Base-by-base conservation (phyloP, 2,329 filamentous ascomycete species). In the Pseudogymnoascus sp. region DNA sequence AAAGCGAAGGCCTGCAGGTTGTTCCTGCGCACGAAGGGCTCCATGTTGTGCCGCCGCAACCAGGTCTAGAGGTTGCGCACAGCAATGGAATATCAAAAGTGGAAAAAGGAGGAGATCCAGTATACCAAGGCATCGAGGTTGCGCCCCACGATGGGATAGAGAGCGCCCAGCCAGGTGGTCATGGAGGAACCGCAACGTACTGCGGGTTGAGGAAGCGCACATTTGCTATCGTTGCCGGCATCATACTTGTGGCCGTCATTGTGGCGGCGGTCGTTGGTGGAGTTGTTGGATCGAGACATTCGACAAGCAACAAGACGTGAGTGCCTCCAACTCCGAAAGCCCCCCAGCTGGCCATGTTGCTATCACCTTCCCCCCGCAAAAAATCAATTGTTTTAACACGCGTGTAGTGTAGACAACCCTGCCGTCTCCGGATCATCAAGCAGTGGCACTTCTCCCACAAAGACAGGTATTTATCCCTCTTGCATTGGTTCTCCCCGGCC, bases 81-180 rank as follows among this genome's bases (percentile, higher is more conserved):
- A 14, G 2, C 13, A 8, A 6, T 34, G 28, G 51, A 34, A 13
- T 19, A 11, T 25, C 34, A 57, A 34, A 31, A 57, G 11, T 31
- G 31, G 51, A 34, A 5, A 57, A 57, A 7, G n/a, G 4, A 19
- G 28, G 28, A 31, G n/a, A 19, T 57, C n/a, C 51, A 28, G n/a
- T n/a, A 5, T 57, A 57, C 28, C 51, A 57, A 34, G 51, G 51
- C 51, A 16, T 57, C n/a, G 51, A 57, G 28, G 51, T 57, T 57
- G 28, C 51, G 28, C 25, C 25, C 10, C n/a, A 11, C 6, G n/a
- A 4, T 28, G 45, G 45, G 28, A 16, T 28, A 6, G 45, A 51
- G 14, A 8, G 19, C 21, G 16, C 13, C 41, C 41, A 45, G 41
- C 11, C 41, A 10, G 11, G 6, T 51, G 14, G 10, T 21, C n/a